phyloP scores from a whole-genome alignment of 2,329 filamentous ascomycete genomes.

The Talaromyces sp. region DNA sequence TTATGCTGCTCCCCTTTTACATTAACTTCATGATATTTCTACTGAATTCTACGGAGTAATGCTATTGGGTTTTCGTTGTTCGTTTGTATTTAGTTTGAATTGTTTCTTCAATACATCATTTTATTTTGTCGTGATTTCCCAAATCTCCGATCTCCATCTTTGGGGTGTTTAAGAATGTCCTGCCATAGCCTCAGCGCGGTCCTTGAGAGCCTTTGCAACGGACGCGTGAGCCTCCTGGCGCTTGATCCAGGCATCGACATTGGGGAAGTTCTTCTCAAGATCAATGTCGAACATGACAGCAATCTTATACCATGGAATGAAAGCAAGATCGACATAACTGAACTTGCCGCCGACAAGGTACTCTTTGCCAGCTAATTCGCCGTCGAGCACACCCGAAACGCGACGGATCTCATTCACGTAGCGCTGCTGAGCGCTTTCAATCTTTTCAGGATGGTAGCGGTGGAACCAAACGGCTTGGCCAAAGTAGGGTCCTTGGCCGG shows the following conservation, averaged over 20 bases:
- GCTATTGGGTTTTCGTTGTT: no score
- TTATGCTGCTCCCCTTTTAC: neutral
- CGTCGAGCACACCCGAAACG: conserved; percentile 49
- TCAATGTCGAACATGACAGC: conserved; percentile 20
- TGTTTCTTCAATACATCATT: neutral
- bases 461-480: conserved; percentile 52
- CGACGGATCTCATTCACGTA: conserved; percentile 51
- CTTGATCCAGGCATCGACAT: conserved; percentile 34
- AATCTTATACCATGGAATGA: conserved; percentile 40
- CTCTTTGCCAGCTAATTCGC: conserved; percentile 37
- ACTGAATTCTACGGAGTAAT: no score
- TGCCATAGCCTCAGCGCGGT: conserved; percentile 10
- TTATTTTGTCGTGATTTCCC: neutral
- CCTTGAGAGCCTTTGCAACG: conserved; percentile 26
- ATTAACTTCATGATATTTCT: no score
- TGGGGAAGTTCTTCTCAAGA: conserved; percentile 33
- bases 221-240: conserved; percentile 30
- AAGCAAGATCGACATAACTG: conserved; percentile 48
- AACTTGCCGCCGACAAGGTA: conserved; percentile 49
- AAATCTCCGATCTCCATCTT: neutral
- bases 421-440: conserved; percentile 47
- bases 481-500: conserved; percentile 54
- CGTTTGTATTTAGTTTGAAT: neutral
- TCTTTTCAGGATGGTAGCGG: conserved; percentile 46
- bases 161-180: neutral